phyloP scores from a whole-genome alignment of 148 eudicot genomes.

The Chenopodium berlandieri region DNA sequence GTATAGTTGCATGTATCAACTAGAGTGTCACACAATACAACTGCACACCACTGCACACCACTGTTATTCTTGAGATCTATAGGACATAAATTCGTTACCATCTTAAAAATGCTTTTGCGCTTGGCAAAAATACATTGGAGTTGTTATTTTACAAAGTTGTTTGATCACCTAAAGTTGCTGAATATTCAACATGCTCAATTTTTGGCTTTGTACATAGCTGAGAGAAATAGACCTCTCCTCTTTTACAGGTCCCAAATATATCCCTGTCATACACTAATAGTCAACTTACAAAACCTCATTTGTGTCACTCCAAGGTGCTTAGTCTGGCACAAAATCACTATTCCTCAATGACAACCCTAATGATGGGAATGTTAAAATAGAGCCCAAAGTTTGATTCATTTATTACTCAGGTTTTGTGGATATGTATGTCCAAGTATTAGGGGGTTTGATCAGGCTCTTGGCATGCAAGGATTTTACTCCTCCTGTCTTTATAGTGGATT shows the following conservation, averaged over 20 bases:
- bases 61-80: neutral
- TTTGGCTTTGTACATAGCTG: neutral
- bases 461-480: neutral
- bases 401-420: neutral
- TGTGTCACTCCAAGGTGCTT: neutral
- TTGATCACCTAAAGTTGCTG: neutral
- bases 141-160: neutral
- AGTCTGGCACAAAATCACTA: neutral
- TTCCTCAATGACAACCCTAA: neutral
- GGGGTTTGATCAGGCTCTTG: neutral
- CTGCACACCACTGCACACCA: neutral
- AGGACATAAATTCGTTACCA: neutral
- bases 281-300: neutral
- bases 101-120: neutral
- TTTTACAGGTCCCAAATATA: neutral
- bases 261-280: neutral
- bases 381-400: neutral
- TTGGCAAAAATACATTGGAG: neutral
- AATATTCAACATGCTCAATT: neutral
- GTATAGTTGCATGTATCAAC: neutral
- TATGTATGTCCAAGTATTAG: neutral
- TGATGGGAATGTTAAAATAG: neutral
- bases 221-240: neutral
- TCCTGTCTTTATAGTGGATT: neutral
- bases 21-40: neutral